phyloP scores from a whole-genome alignment of 805 yeast species.

The Lipomyces yamadae region DNA sequence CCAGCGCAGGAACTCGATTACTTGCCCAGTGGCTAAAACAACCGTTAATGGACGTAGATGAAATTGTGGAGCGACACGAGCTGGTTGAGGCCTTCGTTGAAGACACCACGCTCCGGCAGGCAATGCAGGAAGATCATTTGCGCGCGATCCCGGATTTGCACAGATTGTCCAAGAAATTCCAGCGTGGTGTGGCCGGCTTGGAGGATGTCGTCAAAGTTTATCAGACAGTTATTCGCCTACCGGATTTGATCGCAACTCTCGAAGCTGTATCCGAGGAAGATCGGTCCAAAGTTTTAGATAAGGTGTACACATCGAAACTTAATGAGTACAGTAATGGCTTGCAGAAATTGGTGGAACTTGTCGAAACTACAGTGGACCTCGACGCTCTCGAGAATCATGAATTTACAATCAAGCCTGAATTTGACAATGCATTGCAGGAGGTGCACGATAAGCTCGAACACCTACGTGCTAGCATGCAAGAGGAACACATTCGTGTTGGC shows the following conservation, averaged over 20 bases:
- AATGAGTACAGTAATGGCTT: constrained; percentile 57
- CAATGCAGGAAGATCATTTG: constrained; percentile 68
- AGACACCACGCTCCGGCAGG: constrained; percentile 67
- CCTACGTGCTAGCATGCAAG: constrained; percentile 59
- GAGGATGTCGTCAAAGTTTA: constrained; percentile 91
- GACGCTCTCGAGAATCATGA: constrained; percentile 82
- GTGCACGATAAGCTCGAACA: constrained; percentile 63
- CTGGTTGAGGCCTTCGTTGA: constrained; percentile 77
- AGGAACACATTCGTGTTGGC: constrained; percentile 66
- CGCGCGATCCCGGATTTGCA: constrained; percentile 81
- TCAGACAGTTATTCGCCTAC: constrained; percentile 73
- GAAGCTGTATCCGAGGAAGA: constrained; percentile 48
- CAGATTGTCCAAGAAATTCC: constrained; percentile 71
- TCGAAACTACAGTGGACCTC: constrained; percentile 90
- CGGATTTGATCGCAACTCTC: constrained; percentile 65
- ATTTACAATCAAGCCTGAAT: constrained; percentile 84
- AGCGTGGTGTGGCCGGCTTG: constrained; percentile 59
- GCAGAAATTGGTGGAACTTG: constrained; percentile 75
- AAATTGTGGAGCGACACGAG: constrained; percentile 69
- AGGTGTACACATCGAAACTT: constrained; percentile 65
- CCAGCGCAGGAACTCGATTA: constrained; percentile 84
- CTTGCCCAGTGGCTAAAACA: constrained; percentile 95
- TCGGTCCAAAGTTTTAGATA: constrained; percentile 49
- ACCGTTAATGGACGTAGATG: constrained; percentile 71
- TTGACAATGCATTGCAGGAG: constrained; percentile 73